phyloP scores from a whole-genome alignment of 805 yeast genomes.

The Soucietia sequanensis region DNA sequence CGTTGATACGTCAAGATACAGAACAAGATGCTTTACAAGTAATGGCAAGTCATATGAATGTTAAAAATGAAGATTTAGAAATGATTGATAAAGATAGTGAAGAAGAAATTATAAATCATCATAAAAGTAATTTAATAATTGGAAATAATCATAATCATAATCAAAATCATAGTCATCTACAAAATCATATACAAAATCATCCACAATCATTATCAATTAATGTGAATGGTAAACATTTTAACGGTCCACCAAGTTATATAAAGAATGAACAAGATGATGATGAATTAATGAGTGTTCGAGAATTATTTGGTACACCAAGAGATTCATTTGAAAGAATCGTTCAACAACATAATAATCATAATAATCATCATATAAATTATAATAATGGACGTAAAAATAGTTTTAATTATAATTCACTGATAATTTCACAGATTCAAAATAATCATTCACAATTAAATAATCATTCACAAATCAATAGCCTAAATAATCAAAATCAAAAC shows the following conservation, averaged over 20 bases:
- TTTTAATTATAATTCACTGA: constrained; percentile 6
- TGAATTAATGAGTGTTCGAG: constrained; percentile 37
- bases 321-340: constrained; percentile 34
- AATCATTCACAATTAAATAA: constrained; percentile 11
- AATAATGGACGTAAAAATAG: constrained; percentile 10
- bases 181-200: background rate
- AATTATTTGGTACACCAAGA: constrained; percentile 41
- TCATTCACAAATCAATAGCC: too few relatives aligned
- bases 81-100: constrained; percentile 29
- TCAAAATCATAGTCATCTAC: background rate
- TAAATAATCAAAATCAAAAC: too few relatives aligned
- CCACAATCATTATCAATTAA: background rate
- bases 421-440: too few relatives aligned
- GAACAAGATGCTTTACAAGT: constrained; percentile 39
- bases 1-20: constrained; percentile 35
- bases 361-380: constrained; percentile 12
- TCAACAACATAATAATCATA: constrained; percentile 14
- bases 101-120: constrained; percentile 23
- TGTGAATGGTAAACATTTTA: too few relatives aligned
- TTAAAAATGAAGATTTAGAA: constrained; percentile 38
- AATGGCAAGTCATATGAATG: constrained; percentile 31
- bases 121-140: constrained; percentile 8
- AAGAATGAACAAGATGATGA: constrained; percentile 17
- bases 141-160: background rate
- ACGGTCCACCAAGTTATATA: constrained; percentile 4